Percentiles rank a stretch among this genome's conserved stretches.
Evolutionary conservation across 768 basidiomycete species (phyloP).

Genomic region (Kwoniella heveanensis): DNA sequence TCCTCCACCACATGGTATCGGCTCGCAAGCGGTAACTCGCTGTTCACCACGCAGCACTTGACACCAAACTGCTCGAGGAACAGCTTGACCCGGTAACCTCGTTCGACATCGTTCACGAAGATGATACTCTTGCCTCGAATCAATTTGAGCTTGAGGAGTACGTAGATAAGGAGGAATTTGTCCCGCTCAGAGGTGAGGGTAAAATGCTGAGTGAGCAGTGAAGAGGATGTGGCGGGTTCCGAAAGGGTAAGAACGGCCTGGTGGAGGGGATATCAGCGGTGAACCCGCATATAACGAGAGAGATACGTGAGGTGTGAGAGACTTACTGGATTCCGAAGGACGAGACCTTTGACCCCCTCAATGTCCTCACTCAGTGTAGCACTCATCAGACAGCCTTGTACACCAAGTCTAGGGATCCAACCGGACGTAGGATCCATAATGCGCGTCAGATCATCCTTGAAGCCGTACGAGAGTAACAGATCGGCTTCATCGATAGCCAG

Average conservation of each 20-base stretch:
- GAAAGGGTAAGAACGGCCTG: constrained; percentile 84
- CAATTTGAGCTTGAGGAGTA: constrained; percentile 92
- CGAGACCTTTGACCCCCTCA: constrained; percentile 81
- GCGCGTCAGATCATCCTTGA: constrained; percentile 70
- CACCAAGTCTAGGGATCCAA: constrained; percentile 57
- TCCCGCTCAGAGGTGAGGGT: constrained; percentile 84
- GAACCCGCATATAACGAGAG: background rate
- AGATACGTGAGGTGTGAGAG: background rate
- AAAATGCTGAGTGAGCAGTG: constrained; percentile 80
- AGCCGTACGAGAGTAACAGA: constrained; percentile 92
- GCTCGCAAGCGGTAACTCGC: constrained; percentile 92
- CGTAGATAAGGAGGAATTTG: constrained; percentile 94
- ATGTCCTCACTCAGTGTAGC: constrained; percentile 98
- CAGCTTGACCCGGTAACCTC: constrained; percentile 92
- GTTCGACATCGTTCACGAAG: constrained; percentile 94
- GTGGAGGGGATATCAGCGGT: background rate
- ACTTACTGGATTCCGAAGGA: constrained; percentile 81
- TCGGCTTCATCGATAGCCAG: constrained; percentile 98
- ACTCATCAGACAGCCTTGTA: constrained; percentile 93
- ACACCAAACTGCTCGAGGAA: constrained; percentile 98
- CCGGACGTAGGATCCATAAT: constrained; percentile 67
- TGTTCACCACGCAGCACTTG: constrained; percentile 92
- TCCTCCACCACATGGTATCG: constrained; percentile 98
- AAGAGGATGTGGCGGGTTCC: constrained; percentile 79
- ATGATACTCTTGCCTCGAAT: constrained; percentile 94